Evolutionary conservation across 768 basidiomycete genomes (phyloP).

Genomic region (Stropharia rugosoannulata): DNA sequence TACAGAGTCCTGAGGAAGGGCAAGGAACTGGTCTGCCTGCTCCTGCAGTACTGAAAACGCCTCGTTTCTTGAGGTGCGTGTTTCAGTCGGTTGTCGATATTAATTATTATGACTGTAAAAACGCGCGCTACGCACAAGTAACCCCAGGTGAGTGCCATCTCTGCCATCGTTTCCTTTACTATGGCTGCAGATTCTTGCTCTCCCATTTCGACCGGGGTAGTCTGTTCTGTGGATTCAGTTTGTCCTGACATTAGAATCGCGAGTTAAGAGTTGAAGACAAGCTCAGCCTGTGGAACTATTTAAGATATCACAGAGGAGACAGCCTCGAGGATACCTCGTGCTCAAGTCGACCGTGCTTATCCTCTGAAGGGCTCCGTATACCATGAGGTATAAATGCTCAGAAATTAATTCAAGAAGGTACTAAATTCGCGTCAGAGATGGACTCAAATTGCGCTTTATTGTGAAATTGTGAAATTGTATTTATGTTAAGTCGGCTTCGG

Average conservation of each 20-base stretch:
- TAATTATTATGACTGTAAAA: neutral
- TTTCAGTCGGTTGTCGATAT: neutral
- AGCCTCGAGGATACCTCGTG: slow-evolving; percentile 24
- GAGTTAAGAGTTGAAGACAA: neutral
- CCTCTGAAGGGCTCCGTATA: neutral
- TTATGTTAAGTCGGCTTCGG: too few species aligned
- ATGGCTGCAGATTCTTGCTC: neutral
- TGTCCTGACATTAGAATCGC: slow-evolving; percentile 2
- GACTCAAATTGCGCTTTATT: too few species aligned
- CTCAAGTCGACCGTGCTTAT: neutral
- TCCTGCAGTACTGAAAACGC: slow-evolving; percentile 4
- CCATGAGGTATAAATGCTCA: too few species aligned
- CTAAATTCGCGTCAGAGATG: too few species aligned
- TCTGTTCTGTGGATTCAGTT: slow-evolving; percentile 1
- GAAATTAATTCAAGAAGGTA: too few species aligned
- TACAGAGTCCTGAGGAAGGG: slow-evolving; percentile 1
- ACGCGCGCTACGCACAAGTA: neutral
- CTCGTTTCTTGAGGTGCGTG: neutral
- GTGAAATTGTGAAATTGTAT: too few species aligned
- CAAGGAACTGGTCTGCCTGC: slow-evolving; percentile 4
- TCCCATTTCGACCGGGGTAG: neutral
- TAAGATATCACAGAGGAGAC: neutral
- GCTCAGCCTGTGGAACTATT: neutral
- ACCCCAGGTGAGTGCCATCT: neutral
- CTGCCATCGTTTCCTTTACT: neutral